Base-by-base conservation (phyloP, 805 yeast genomes). In the Clavispora vitiphila region DNA sequence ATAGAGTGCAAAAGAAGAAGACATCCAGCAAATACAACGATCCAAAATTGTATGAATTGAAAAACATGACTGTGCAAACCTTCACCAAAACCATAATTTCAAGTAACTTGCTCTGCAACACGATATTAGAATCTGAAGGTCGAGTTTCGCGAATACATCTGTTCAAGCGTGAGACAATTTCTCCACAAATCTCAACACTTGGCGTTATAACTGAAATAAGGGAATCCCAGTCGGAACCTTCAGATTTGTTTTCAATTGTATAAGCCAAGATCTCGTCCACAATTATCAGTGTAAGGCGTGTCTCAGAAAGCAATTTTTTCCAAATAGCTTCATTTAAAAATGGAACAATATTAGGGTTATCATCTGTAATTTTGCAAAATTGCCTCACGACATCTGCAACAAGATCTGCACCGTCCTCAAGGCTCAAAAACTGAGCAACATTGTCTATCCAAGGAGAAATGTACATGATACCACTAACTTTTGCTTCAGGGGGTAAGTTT, bases 391-490 rank as follows among this genome's bases (percentile, higher is more conserved):
- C 61, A 35, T 75, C 78, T 1, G 83, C 73, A 5, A 83, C 74
- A 41, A 76, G 68, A 39, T 77, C 83, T 1, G 77, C 71, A 0
- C 95, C 93, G 42, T 65, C 68, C 23, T 72, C 74, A 21, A 77
- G 79, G 50, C 76, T 78, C 53, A 70, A 82, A 7, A 86, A 80
- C 49, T 78, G 60, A 55, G 79, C 77, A 19, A 86, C 67, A 51
- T 86, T 83, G 19, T 74, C 74, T 12, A 84, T 69, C 95, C 96
- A 88, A 2, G 93, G 90, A 0, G 84, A 67, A 9, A 81, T 64
- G 53, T 80, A 80, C 39, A 74, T 54, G 15, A 69, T 68, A 1
- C 78, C 72, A 42, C 72, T 62, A n/a, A 68, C 50, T 37, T 67
- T 56, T 30, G 65, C 66, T 7, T 58, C 64, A 0, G 40, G 44